A percentile compares a stretch with the other conserved stretches of the same genome.
Conservation (phyloP, 2,329 filamentous ascomycete species). For the Nannizzia gypsea region DNA sequence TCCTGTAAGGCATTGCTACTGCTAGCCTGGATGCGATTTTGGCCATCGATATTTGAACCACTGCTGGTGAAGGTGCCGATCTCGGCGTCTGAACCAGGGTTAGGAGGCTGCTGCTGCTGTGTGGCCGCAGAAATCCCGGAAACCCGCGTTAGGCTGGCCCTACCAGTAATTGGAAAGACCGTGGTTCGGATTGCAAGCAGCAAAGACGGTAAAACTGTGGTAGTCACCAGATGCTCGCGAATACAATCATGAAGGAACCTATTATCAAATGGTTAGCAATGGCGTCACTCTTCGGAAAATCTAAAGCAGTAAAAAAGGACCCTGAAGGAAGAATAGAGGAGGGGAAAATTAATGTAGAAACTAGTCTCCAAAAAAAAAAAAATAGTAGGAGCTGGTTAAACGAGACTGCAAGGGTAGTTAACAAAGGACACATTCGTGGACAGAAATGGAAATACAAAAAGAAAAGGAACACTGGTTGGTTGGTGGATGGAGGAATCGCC, state of each 20-base stretch:
- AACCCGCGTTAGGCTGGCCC: conserved; percentile 7
- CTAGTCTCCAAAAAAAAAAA: not conserved
- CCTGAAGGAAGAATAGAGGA: not conserved
- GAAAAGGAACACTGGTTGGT: not conserved
- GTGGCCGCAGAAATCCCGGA: conserved; percentile 4
- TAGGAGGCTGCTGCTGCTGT: not conserved
- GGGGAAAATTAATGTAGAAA: conserved; percentile 4
- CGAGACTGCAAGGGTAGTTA: conserved; percentile 3
- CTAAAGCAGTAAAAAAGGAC: not conserved
- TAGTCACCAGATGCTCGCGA: conserved; percentile 52
- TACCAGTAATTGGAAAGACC: conserved; percentile 56
- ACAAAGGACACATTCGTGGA: not conserved
- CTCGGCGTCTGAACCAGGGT: conserved; percentile 13
- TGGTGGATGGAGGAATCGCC: not conserved
- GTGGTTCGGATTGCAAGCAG: conserved; percentile 53
- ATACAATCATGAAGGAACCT: conserved; percentile 38
- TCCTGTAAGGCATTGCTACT: not conserved
- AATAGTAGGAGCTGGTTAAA: not conserved
- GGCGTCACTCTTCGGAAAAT: not conserved
- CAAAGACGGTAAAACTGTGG: conserved; percentile 52
- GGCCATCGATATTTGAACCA: not conserved
- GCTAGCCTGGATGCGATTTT: conserved; percentile 1
- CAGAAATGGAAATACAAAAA: not conserved
- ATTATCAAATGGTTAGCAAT: conserved; percentile 10
- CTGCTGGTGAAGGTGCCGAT: conserved; percentile 14